These are phyloP conservation scores for Sphaerulina musiva DNA, from an alignment of 2,329 filamentous ascomycete species.

Conservation along the genomic window DNA sequence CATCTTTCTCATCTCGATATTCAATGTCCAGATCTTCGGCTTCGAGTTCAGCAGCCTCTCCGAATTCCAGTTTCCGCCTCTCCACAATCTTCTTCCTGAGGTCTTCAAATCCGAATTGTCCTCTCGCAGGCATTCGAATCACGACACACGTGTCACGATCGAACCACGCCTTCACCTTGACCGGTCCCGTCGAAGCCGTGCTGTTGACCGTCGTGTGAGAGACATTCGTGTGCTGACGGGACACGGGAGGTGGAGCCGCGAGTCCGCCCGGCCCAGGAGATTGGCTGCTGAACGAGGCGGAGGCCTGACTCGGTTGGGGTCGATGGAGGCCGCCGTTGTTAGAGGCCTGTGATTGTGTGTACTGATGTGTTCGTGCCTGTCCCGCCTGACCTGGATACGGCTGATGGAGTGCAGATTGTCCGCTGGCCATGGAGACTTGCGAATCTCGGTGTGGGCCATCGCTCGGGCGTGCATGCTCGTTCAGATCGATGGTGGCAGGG, in stretches of 20 bases:
- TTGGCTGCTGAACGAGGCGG: slow-evolving; percentile 1
- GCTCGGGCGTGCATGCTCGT: slow-evolving; percentile 63
- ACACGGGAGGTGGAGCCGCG: slow-evolving; percentile 1
- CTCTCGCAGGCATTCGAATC: slow-evolving; percentile 73
- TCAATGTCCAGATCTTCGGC: slow-evolving; percentile 62
- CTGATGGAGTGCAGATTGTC: slow-evolving; percentile 20
- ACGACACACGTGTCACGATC: slow-evolving; percentile 80
- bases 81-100: slow-evolving; percentile 80
- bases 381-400: slow-evolving; percentile 19
- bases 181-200: slow-evolving; percentile 29
- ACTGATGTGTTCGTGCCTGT: slow-evolving; percentile 25
- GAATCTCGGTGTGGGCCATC: slow-evolving; percentile 54
- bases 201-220: slow-evolving; percentile 16
- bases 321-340: slow-evolving; percentile 3
- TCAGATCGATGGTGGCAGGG: slow-evolving; percentile 50
- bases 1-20: slow-evolving; percentile 78
- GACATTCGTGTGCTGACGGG: slow-evolving; percentile 7
- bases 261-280: neutral
- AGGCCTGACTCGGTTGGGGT: slow-evolving; percentile 4
- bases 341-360: slow-evolving; percentile 21
- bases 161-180: slow-evolving; percentile 95
- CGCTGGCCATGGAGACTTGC: slow-evolving; percentile 26
- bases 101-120: slow-evolving; percentile 61
- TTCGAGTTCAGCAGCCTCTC: slow-evolving; percentile 21
- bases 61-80: slow-evolving; percentile 62